Conservation (phyloP, 768 basidiomycete genomes). For the Suillus luteus region DNA sequence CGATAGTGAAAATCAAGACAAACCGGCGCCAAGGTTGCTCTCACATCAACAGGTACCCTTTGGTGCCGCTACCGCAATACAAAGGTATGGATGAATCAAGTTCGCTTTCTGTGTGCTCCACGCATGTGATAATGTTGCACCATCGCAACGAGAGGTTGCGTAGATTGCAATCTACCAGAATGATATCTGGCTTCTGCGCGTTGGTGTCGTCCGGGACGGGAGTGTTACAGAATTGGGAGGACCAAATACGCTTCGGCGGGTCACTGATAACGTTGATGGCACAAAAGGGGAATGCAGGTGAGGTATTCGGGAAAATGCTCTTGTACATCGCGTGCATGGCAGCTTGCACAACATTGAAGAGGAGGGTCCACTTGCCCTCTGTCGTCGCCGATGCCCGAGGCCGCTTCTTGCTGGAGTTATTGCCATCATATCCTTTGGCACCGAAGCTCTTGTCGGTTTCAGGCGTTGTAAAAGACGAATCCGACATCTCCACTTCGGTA, state of each 20-base stretch:
- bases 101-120: neutral
- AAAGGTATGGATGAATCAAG: neutral
- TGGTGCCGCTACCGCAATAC: neutral
- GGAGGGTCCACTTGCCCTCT: neutral
- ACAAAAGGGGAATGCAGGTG: neutral
- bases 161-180: neutral
- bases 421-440: neutral
- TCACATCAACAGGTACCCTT: neutral
- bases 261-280: neutral
- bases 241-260: neutral
- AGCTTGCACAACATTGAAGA: neutral
- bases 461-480: neutral
- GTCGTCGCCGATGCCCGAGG: neutral
- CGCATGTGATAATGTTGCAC: neutral
- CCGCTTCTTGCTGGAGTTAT: neutral
- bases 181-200: neutral
- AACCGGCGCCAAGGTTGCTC: constrained; percentile 2
- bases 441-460: neutral
- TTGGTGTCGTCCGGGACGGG: neutral
- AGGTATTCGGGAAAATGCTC: neutral
- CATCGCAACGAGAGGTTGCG: neutral
- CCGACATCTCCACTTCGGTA: neutral
- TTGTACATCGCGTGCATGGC: neutral
- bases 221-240: neutral
- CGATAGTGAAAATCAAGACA: neutral